Base-by-base conservation (phyloP, 2,329 filamentous ascomycete genomes). In the Keithomyces neogunnii region DNA sequence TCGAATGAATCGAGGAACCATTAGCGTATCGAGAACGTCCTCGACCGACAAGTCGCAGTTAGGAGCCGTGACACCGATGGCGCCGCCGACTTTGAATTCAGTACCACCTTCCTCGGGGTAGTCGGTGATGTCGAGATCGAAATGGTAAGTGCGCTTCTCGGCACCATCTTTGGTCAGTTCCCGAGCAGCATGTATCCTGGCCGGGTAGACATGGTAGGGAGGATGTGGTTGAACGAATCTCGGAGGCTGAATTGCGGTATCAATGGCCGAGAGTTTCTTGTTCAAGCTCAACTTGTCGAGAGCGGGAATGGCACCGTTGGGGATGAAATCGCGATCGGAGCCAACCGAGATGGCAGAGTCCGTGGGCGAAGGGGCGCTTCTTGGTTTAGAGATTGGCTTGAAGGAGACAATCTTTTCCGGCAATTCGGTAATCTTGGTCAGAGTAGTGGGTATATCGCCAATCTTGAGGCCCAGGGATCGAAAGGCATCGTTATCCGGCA, bases 61-160 rank as follows among this genome's bases (percentile, higher is more conserved):
- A 51, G 90, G 90, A 0, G 92, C 91, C 65, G 88, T 89, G 52
- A 99, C 82, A 39, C 93, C 93, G 67, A 99, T 92, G 49, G 93
- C 93, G 50, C 93, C 93, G 52, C 93, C 93, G 19, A 99, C 93
- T 65, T 92, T 91, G 77, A 97, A 99, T 64, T 97, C 93, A 4
- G 91, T 83, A 47, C 80, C 77, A 50, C 88, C 86, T 70, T 95
- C 89, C 26, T 82, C 80, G 0, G 93, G 90, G 62, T 99, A 99
- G 65, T 96, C 86, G 47, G 92, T 96, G 47, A 99, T 86, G 62
- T 99, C 93, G 44, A 99, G 82, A 62, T 97, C 93, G 62, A 97
- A 97, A 69, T 99, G 93, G 67, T 92, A 96, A 0, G 93, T 99
- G 54, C 92, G 81, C 80, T 99, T 99, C 75, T 96, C 89, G 4